A percentile compares a stretch with the other conserved stretches of the same genome.
These are phyloP conservation scores for Pontederia crassipes DNA, from an alignment of 176 grass and related monocot species.

Conservation along the genomic window DNA sequence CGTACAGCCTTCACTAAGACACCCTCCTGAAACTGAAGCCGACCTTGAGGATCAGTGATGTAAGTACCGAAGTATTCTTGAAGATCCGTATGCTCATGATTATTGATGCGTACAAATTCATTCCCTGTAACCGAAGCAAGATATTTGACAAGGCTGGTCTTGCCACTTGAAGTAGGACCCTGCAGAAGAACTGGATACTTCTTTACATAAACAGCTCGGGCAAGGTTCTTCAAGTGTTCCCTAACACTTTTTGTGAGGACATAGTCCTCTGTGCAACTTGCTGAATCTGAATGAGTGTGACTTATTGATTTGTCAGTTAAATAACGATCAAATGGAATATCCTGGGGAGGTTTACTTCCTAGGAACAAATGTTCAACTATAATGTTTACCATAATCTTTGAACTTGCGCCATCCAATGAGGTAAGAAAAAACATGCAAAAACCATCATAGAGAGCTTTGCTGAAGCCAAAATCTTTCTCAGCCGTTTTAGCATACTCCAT, in stretches of 20 bases:
- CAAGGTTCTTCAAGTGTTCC: conserved; percentile 71
- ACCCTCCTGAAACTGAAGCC: conserved; percentile 85
- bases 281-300: conserved; percentile 25
- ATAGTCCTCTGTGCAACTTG: conserved; percentile 46
- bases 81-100: conserved; percentile 96
- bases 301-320: conserved; percentile 28
- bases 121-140: conserved; percentile 78
- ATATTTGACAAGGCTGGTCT: conserved; percentile 83
- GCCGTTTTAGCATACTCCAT: conserved; percentile 53
- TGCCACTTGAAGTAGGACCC: conserved; percentile 93
- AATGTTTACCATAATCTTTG: conserved; percentile 62
- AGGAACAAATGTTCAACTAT: conserved; percentile 42
- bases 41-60: conserved; percentile 59
- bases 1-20: conserved; percentile 93
- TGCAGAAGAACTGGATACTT: conserved; percentile 85
- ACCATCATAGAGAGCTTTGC: conserved; percentile 86
- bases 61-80: conserved; percentile 97
- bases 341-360: conserved; percentile 35
- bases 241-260: conserved; percentile 67
- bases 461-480: conserved; percentile 58
- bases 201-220: conserved; percentile 84
- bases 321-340: conserved; percentile 48
- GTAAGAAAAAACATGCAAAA: conserved; percentile 99
- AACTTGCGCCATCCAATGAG: conserved; percentile 69
- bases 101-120: conserved; percentile 97